These are phyloP conservation scores for Linum trigynum DNA, from an alignment of 345 rosid genomes.

Conservation along the genomic window DNA sequence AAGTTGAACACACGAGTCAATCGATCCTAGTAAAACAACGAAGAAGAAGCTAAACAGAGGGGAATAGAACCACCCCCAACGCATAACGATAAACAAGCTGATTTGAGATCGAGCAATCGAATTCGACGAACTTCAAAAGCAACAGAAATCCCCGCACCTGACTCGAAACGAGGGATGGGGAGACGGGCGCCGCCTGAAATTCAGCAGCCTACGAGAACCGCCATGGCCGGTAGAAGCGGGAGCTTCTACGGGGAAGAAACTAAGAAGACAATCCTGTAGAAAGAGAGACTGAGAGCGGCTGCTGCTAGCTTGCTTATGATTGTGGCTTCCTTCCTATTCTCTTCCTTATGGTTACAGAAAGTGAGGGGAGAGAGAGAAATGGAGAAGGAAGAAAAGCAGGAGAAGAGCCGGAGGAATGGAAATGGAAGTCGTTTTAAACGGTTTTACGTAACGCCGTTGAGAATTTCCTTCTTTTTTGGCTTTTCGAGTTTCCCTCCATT, in stretches of 20 bases:
- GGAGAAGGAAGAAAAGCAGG: slow-evolving; percentile 10
- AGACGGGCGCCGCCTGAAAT: slow-evolving; percentile 13
- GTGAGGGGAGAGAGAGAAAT: background rate
- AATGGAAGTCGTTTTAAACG: slow-evolving; percentile 43
- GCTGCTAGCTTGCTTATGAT: background rate
- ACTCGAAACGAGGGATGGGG: slow-evolving; percentile 16
- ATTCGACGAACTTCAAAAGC: slow-evolving; percentile 1
- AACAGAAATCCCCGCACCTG: slow-evolving; percentile 14
- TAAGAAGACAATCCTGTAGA: slow-evolving; percentile 1
- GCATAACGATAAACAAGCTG: background rate
- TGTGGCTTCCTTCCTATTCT: background rate
- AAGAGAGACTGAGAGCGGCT: slow-evolving; percentile 16
- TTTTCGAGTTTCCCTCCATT: background rate
- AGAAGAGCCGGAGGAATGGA: slow-evolving; percentile 15
- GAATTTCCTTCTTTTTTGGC: background rate
- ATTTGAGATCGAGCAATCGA: slow-evolving; percentile 4
- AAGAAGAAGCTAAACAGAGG: slow-evolving; percentile 2
- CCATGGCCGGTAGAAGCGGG: slow-evolving; percentile 14
- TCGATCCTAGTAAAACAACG: slow-evolving; percentile 44
- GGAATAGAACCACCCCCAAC: background rate
- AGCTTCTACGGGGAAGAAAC: background rate
- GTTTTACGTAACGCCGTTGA: slow-evolving; percentile 37
- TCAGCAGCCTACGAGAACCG: background rate
- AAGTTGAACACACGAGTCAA: background rate
- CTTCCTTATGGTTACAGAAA: background rate